A percentile compares a stretch with the other conserved stretches of the same genome.
Evolutionary conservation across 306 rosid genomes (phyloP).

Genomic region (Acacia crassicarpa): DNA sequence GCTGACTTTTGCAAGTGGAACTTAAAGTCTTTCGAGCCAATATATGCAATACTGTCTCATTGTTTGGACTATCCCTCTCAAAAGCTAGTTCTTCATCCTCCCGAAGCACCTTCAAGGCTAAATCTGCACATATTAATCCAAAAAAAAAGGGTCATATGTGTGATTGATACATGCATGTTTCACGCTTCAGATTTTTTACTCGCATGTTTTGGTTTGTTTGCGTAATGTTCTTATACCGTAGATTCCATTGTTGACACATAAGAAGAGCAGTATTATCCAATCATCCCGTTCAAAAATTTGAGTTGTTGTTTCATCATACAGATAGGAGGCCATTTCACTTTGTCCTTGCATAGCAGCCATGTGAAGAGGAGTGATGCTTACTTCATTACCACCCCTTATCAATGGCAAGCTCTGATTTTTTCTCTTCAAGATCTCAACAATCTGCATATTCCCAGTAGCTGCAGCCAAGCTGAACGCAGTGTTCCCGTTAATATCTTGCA

Average conservation of each 20-base stretch:
- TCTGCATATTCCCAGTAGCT: constrained; percentile 29
- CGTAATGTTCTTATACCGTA: constrained; percentile 29
- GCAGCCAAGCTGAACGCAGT: constrained; percentile 37
- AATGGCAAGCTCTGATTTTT: not conserved
- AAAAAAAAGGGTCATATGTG: not conserved
- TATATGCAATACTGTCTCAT: constrained; percentile 37
- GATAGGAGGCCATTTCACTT: constrained; percentile 30
- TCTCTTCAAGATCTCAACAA: constrained; percentile 11
- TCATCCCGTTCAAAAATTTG: constrained; percentile 5
- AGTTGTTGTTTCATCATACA: not conserved
- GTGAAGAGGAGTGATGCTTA: constrained; percentile 33
- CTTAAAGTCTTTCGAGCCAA: constrained; percentile 36
- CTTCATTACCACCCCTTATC: constrained; percentile 17
- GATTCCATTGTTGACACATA: constrained; percentile 21
- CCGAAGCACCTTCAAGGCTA: not conserved
- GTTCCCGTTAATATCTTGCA: constrained; percentile 28
- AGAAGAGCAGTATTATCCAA: constrained; percentile 18
- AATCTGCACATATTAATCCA: not conserved
- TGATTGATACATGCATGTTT: not conserved
- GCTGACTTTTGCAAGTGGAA: constrained; percentile 15
- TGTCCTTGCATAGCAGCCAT: constrained; percentile 36
- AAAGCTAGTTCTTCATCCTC: not conserved
- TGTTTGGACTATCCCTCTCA: not conserved
- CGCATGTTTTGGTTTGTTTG: not conserved
- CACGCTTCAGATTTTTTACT: not conserved